A percentile compares a stretch with the other conserved stretches of the same genome.
Evolutionary conservation across 177 flowering plant genomes (phyloP).

Genomic region (Vitis hybrid): DNA sequence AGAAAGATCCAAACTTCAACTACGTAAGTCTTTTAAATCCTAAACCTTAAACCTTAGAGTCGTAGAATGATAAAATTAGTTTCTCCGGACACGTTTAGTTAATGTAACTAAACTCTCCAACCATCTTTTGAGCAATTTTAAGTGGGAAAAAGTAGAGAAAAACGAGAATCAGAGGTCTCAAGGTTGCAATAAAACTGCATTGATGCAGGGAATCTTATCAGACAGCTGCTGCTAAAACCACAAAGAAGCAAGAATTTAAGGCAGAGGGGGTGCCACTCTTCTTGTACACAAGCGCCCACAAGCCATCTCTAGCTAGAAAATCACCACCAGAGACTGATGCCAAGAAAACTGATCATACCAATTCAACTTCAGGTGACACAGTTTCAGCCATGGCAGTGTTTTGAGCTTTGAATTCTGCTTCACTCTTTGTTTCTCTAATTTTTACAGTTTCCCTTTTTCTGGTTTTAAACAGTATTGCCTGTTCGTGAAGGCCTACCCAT

Average conservation of each 20-base stretch:
- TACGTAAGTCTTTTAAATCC: too few species aligned
- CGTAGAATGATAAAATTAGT: too few species aligned
- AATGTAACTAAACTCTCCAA: too few species aligned
- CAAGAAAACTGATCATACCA: neutral
- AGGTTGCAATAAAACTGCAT: too few species aligned
- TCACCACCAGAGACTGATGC: neutral
- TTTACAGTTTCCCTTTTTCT: neutral
- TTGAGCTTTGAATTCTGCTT: too few species aligned
- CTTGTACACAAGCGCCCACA: conserved; percentile 20
- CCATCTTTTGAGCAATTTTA: too few species aligned
- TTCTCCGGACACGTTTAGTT: too few species aligned
- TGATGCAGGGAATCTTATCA: conserved; percentile 19
- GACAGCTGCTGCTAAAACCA: conserved; percentile 6
- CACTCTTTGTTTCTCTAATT: neutral
- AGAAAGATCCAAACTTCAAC: too few species aligned
- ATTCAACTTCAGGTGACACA: conserved; percentile 11
- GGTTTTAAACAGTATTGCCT: conserved; percentile 27
- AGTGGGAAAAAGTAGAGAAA: too few species aligned
- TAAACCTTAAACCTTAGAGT: neutral
- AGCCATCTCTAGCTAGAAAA: conserved; percentile 12
- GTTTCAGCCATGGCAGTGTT: neutral
- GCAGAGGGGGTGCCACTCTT: conserved; percentile 28
- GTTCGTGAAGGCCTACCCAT: conserved; percentile 31
- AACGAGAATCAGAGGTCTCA: neutral
- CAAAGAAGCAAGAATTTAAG: conserved; percentile 11